Percentiles rank a stretch among this genome's conserved stretches.
Evolutionary conservation across 768 basidiomycete genomes (phyloP).

Genomic region (Panellus pusillus): DNA sequence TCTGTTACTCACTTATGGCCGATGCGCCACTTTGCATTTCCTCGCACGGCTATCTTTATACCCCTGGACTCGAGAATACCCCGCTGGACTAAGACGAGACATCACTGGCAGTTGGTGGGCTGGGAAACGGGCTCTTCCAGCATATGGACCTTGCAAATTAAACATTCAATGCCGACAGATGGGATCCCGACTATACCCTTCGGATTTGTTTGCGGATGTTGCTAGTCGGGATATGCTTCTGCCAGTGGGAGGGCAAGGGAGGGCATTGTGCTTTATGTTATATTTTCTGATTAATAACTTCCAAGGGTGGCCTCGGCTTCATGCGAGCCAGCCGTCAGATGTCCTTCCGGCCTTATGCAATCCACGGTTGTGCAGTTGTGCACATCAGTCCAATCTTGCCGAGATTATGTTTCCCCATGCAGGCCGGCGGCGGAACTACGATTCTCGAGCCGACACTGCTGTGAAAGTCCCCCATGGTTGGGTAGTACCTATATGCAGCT

Average conservation of each 20-base stretch:
- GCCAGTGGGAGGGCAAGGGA: neutral
- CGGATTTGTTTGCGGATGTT: neutral
- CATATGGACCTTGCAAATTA: constrained; percentile 6
- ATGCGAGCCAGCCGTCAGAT: constrained; percentile 9
- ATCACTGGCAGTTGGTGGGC: constrained; percentile 21
- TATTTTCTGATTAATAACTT: constrained; percentile 17
- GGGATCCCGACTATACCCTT: neutral
- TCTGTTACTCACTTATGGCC: neutral
- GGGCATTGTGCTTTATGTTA: neutral
- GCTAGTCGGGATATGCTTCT: neutral
- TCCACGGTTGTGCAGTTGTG: too few species aligned
- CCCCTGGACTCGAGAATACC: neutral
- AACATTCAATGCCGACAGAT: constrained; percentile 5
- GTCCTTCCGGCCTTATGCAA: neutral
- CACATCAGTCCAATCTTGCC: too few species aligned
- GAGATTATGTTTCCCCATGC: neutral
- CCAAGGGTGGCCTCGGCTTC: neutral
- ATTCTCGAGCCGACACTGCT: neutral
- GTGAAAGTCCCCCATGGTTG: constrained; percentile 6
- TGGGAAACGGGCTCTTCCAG: constrained; percentile 24
- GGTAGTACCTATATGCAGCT: too few species aligned
- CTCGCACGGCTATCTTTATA: neutral
- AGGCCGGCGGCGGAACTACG: neutral
- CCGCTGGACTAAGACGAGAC: neutral
- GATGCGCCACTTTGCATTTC: neutral